Conservation (phyloP, 345 rosid genomes). For the Salix exigua region DNA sequence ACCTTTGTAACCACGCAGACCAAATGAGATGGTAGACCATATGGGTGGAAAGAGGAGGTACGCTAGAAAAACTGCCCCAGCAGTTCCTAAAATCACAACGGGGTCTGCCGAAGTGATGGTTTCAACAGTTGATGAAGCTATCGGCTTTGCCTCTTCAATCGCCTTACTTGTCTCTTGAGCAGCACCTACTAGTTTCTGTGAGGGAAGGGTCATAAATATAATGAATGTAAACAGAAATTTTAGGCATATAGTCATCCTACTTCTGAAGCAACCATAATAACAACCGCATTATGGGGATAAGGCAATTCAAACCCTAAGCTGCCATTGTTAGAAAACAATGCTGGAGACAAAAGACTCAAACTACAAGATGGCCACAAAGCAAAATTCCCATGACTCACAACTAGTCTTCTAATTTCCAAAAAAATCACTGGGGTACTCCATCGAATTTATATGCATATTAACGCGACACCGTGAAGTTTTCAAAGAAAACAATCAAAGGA, state of each 20-base stretch:
- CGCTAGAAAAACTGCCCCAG: constrained; percentile 57
- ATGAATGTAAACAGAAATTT: not conserved
- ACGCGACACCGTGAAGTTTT: too few species aligned
- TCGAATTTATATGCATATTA: not conserved
- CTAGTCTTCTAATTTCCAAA: not conserved
- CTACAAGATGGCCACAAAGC: not conserved
- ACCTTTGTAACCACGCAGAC: constrained; percentile 93
- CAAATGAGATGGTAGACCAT: constrained; percentile 64
- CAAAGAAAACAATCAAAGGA: not conserved
- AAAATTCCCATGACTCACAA: not conserved
- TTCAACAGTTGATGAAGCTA: constrained; percentile 76
- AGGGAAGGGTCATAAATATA: constrained; percentile 7
- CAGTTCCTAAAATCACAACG: constrained; percentile 57
- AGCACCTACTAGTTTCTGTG: constrained; percentile 74
- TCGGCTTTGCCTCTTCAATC: constrained; percentile 68
- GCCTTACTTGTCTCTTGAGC: constrained; percentile 64
- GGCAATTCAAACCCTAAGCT: not conserved
- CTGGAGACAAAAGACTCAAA: not conserved
- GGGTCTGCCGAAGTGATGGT: constrained; percentile 74
- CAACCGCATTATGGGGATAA: not conserved
- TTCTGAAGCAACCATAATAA: not conserved
- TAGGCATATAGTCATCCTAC: not conserved
- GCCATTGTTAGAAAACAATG: not conserved
- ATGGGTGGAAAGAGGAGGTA: constrained; percentile 78
- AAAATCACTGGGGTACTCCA: not conserved